These are phyloP conservation scores for Dendrocalamus latiflorus DNA, from an alignment of 202 grass and related monocot species.

Conservation along the genomic window DNA sequence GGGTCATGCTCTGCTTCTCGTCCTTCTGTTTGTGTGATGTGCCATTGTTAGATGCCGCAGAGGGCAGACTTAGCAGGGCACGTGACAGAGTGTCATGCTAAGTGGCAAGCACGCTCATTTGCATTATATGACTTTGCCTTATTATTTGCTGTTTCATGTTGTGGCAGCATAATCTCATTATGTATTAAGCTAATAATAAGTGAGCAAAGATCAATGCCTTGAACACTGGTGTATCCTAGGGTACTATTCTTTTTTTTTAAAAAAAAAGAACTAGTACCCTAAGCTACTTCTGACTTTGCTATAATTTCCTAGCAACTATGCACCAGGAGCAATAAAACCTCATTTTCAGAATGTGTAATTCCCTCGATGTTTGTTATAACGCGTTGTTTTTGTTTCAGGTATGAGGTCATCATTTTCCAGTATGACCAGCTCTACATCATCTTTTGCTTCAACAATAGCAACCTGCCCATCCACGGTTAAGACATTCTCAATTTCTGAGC, in stretches of 20 bases:
- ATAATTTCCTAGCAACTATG: too few relatives aligned
- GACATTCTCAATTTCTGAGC: slow-evolving; percentile 56
- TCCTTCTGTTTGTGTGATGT: too few relatives aligned
- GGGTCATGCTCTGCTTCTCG: too few relatives aligned
- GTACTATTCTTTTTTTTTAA: not conserved
- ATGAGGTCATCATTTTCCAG: slow-evolving; percentile 51
- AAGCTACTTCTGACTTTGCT: too few relatives aligned
- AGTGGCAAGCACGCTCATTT: too few relatives aligned
- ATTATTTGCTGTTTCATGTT: too few relatives aligned
- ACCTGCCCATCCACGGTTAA: slow-evolving; percentile 48
- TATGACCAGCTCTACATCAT: slow-evolving; percentile 47
- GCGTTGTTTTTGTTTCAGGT: slow-evolving; percentile 35
- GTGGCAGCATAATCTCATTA: not conserved
- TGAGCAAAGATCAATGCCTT: not conserved
- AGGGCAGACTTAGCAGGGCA: too few relatives aligned
- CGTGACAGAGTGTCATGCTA: too few relatives aligned
- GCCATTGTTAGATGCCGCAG: too few relatives aligned
- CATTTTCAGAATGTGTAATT: not conserved
- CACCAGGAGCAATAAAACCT: too few relatives aligned
- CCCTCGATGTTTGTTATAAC: not conserved
- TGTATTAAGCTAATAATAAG: not conserved
- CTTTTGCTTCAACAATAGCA: slow-evolving; percentile 53
- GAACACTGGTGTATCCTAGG: not conserved
- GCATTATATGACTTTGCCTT: too few relatives aligned
- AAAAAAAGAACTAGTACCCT: too few relatives aligned